Evolutionary conservation across 176 grass and related monocot genomes (phyloP).

Genomic region (Musa troglodytarum): DNA sequence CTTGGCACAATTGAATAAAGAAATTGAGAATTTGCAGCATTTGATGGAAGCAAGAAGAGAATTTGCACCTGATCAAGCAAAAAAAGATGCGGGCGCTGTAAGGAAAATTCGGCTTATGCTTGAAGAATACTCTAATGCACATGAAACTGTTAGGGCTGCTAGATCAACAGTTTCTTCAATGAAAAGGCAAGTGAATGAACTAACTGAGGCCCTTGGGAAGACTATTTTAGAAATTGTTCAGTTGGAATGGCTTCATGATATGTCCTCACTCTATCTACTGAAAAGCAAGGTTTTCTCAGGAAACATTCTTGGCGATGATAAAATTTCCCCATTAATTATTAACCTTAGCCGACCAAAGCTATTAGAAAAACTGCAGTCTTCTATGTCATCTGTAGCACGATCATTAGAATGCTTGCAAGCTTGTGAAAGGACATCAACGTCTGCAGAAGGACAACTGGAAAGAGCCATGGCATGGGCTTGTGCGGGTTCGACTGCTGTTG

Average conservation of each 20-base stretch:
- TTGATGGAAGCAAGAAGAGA: slow-evolving; percentile 44
- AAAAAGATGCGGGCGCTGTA: slow-evolving; percentile 38
- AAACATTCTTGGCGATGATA: slow-evolving; percentile 70
- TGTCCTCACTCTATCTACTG: slow-evolving; percentile 50
- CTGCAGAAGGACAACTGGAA: slow-evolving; percentile 84
- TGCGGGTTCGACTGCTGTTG: slow-evolving; percentile 49
- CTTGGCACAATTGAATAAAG: slow-evolving; percentile 50
- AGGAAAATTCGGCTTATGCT: slow-evolving; percentile 67
- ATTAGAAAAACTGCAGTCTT: slow-evolving; percentile 88
- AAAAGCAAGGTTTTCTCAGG: slow-evolving; percentile 57
- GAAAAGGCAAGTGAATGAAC: slow-evolving; percentile 75
- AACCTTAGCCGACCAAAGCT: slow-evolving; percentile 61
- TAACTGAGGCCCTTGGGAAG: slow-evolving; percentile 61
- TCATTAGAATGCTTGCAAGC: slow-evolving; percentile 68
- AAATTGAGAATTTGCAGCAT: slow-evolving; percentile 53
- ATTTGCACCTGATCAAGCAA: slow-evolving; percentile 33
- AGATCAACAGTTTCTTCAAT: slow-evolving; percentile 59
- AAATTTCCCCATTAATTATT: slow-evolving; percentile 53
- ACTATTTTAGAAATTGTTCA: slow-evolving; percentile 66
- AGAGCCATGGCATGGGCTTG: slow-evolving; percentile 98
- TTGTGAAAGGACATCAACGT: slow-evolving; percentile 70
- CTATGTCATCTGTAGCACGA: slow-evolving; percentile 65
- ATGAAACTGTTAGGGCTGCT: slow-evolving; percentile 79
- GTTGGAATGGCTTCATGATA: slow-evolving; percentile 85
- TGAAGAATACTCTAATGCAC: slow-evolving; percentile 81